Percentiles rank a stretch among this genome's conserved stretches.
These are phyloP conservation scores for Penicillium cinerascens DNA, from an alignment of 495 filamentous ascomycete species.

Conservation along the genomic window DNA sequence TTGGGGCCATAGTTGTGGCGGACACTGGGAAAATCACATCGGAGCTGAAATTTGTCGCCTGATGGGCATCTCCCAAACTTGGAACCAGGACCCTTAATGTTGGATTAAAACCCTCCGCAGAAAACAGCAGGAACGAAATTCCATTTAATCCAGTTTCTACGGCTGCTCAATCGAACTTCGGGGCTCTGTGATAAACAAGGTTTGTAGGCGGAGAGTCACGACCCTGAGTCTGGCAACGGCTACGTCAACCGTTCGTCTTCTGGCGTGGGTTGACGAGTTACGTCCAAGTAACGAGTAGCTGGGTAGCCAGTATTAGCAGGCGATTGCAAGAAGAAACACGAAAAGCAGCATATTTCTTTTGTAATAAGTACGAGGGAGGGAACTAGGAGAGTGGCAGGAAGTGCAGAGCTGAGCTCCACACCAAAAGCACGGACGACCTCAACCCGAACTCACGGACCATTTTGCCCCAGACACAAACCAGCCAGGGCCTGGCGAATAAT, in stretches of 20 bases:
- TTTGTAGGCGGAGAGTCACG: not conserved
- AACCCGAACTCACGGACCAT: slow-evolving; percentile 24
- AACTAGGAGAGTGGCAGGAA: not conserved
- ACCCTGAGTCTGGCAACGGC: not conserved
- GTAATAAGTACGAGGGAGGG: not conserved
- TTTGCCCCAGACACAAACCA: slow-evolving; percentile 11
- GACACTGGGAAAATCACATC: not conserved
- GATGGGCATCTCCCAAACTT: not conserved
- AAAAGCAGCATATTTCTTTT: too few relatives aligned
- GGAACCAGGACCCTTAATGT: not conserved
- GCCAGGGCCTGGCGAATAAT: slow-evolving; percentile 2
- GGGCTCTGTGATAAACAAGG: not conserved
- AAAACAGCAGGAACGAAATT: too few relatives aligned
- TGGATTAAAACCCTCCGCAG: too few relatives aligned
- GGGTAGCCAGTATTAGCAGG: too few relatives aligned
- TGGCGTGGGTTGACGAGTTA: not conserved
- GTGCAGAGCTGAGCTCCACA: slow-evolving; percentile 7
- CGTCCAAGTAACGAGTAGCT: too few relatives aligned
- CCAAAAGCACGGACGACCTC: slow-evolving; percentile 25
- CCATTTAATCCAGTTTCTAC: too few relatives aligned
- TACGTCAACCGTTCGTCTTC: not conserved
- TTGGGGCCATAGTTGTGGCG: slow-evolving; percentile 1
- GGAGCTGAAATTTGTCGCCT: not conserved
- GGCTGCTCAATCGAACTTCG: too few relatives aligned
- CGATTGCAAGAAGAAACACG: too few relatives aligned